Percentiles rank a stretch among this genome's conserved stretches.
Evolutionary conservation across 257 asterid genomes (phyloP).

Genomic region (Dorcoceras hygrometricum): DNA sequence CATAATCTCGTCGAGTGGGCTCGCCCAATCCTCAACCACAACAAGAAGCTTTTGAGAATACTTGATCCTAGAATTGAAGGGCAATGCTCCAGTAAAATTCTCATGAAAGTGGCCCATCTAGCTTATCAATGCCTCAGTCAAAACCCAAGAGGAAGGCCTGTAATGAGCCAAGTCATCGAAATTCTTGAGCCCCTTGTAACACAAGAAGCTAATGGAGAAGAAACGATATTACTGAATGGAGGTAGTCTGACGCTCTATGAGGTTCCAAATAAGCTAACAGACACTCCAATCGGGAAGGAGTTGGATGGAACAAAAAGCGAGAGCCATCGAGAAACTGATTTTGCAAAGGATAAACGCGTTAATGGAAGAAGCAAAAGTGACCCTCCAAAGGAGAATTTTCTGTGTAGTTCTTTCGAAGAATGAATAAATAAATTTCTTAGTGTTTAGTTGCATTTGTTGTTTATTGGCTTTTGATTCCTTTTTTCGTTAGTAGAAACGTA

Average conservation of each 20-base stretch:
- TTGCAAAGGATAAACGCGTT: constrained; percentile 22
- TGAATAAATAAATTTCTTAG: neutral
- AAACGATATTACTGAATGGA: constrained; percentile 34
- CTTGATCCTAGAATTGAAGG: constrained; percentile 92
- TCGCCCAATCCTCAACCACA: constrained; percentile 74
- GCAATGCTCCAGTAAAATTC: constrained; percentile 62
- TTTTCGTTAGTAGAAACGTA: no score
- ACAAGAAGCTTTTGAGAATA: constrained; percentile 65
- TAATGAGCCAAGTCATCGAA: constrained; percentile 81
- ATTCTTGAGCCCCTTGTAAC: constrained; percentile 71
- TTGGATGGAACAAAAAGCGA: constrained; percentile 22
- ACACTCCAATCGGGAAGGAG: constrained; percentile 23
- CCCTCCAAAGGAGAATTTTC: constrained; percentile 57
- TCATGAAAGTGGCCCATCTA: constrained; percentile 72
- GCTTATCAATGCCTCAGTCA: constrained; percentile 92
- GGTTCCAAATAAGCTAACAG: constrained; percentile 35
- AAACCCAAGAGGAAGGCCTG: constrained; percentile 88
- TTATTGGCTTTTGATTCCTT: neutral
- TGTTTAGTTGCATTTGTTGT: neutral
- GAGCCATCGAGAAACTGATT: constrained; percentile 34
- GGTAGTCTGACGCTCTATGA: constrained; percentile 65
- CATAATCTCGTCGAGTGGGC: constrained; percentile 96
- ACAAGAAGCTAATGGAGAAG: constrained; percentile 42
- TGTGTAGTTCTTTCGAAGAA: constrained; percentile 40
- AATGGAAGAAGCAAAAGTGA: constrained; percentile 67